Base-by-base conservation (phyloP, 192 early-diverging fungal species). In the Podila verticillata region DNA sequence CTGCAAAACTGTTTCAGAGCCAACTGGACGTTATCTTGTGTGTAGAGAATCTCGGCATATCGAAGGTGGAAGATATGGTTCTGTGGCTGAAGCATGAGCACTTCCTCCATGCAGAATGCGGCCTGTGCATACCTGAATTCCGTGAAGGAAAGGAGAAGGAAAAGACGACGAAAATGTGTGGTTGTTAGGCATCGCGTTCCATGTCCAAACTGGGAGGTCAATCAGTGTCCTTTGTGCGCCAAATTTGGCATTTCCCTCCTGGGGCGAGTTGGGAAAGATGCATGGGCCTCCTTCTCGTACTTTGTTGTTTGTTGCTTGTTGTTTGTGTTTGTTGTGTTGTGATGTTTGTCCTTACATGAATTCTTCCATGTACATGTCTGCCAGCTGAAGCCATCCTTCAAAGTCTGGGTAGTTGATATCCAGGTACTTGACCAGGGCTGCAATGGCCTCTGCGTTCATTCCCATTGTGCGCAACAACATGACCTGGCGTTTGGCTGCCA, bases 361-460 rank as follows among this genome's bases (percentile, higher is more conserved):
- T 35, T 90, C 84, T 7, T 64, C 74, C 24, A 97, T 75, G 74
- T 99, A 98, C 35, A 95, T 77, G 31, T 86, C 75, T 1, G 90
- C 85, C 48, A 99, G 87, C 75, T 96, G 92, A 0, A 95, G 73
- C 97, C 97, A 99, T 1, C 89, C 94, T 74, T 99, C 96, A 68
- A 90, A 87, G 79, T 99, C 97, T 44, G 91, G 91, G 48, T 89
- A 90, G 63, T 95, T 95, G 20, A 88, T 90, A 79, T 98, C 96
- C 56, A 97, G 67, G 70, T 96, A 96, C 44, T 85, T 79, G 35
- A 89, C 88, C 28, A 98, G 83, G 22, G 85, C 83, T 10, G 83
- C 85, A 51, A 96, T 94, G 24, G 95, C 94, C n/a, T 93, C 90
- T 48, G 74, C 47, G 5, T 77, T 66, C 58, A 92, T 86, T 15